A percentile compares a stretch with the other conserved stretches of the same genome.
These are phyloP conservation scores for Paecilomyces niveus DNA, from an alignment of 2,329 filamentous ascomycete species.

Conservation along the genomic window DNA sequence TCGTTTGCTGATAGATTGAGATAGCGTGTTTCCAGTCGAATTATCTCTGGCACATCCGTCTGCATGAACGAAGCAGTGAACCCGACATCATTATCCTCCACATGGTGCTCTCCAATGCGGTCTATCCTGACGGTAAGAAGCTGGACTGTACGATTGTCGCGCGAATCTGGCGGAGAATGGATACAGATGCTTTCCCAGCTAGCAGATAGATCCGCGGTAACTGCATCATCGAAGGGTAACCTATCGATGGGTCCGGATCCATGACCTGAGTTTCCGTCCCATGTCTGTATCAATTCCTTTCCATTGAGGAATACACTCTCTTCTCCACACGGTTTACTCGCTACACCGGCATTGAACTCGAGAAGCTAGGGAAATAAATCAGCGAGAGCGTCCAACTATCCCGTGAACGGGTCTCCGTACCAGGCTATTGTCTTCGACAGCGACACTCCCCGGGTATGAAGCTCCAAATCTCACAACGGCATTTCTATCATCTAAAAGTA, in stretches of 20 bases:
- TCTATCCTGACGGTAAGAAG: conserved; percentile 21
- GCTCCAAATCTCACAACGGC: conserved; percentile 15
- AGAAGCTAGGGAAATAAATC: conserved; percentile 16
- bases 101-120: conserved; percentile 8
- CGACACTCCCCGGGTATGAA: conserved; percentile 14
- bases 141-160: conserved; percentile 14
- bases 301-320: conserved; percentile 21
- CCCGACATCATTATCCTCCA: conserved; percentile 19
- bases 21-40: conserved; percentile 18
- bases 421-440: conserved; percentile 5
- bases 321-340: conserved; percentile 18
- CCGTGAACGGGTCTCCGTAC: conserved; percentile 8
- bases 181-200: conserved; percentile 21
- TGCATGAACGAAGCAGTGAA: conserved; percentile 26
- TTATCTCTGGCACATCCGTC: conserved; percentile 16
- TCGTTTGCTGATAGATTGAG: conserved; percentile 12
- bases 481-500: conserved; percentile 11
- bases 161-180: conserved; percentile 10
- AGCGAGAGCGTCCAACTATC: neutral
- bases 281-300: conserved; percentile 13
- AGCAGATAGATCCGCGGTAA: conserved; percentile 11
- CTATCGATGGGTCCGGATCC: conserved; percentile 18
- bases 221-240: conserved; percentile 10
- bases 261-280: conserved; percentile 14
- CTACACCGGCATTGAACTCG: conserved; percentile 16